These are phyloP conservation scores for Harrya chromipes DNA, from an alignment of 768 basidiomycete species.

Conservation along the genomic window DNA sequence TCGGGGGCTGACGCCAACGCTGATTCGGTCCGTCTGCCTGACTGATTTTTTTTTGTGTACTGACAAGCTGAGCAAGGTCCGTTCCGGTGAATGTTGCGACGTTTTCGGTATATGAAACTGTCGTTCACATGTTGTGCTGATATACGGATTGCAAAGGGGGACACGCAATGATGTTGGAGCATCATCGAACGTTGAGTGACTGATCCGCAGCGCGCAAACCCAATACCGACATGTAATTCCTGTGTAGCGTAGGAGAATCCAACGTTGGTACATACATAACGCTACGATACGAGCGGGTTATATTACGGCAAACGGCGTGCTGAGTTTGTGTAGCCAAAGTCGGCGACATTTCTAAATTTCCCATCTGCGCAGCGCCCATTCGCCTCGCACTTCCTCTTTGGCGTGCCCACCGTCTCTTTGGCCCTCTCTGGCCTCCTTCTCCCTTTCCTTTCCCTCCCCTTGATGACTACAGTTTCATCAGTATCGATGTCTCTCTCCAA, in stretches of 20 bases:
- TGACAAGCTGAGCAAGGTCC: constrained; percentile 42
- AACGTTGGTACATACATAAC: too few species aligned
- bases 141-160: too few species aligned
- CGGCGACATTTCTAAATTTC: constrained; percentile 20
- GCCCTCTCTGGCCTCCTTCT: background rate
- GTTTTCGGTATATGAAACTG: constrained; percentile 68
- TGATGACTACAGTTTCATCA: constrained; percentile 23
- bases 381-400: constrained; percentile 12
- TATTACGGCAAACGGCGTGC: constrained; percentile 33
- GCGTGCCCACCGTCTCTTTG: constrained; percentile 17
- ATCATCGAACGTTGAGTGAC: too few species aligned
- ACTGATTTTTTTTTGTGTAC: background rate
- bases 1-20: constrained; percentile 72
- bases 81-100: constrained; percentile 86
- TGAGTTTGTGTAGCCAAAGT: constrained; percentile 21
- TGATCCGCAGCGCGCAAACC: too few species aligned
- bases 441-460: background rate
- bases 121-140: constrained; percentile 38
- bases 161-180: too few species aligned
- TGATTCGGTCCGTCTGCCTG: constrained; percentile 55
- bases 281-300: too few species aligned
- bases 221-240: too few species aligned
- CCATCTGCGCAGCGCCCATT: constrained; percentile 29
- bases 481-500: constrained; percentile 23
- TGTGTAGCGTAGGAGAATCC: too few species aligned